Evolutionary conservation across 495 filamentous ascomycete species (phyloP).

Genomic region (Cetradonia linearis): DNA sequence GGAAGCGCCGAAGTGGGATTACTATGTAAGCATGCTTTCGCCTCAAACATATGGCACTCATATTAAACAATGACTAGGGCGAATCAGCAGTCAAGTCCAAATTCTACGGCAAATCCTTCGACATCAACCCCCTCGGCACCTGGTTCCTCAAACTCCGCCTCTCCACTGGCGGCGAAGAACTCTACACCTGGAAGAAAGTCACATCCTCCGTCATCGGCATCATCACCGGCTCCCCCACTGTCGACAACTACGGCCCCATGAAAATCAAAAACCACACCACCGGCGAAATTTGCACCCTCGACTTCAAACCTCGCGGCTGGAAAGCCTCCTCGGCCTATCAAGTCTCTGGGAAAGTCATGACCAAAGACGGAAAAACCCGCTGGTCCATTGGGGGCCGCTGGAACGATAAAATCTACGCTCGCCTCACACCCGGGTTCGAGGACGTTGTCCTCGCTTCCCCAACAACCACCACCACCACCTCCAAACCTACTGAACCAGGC

Average conservation of each 20-base stretch:
- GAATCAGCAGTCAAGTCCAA: conserved; percentile 95
- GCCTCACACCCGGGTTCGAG: conserved; percentile 84
- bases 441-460: conserved; percentile 51
- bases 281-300: conserved; percentile 77
- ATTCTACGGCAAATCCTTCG: conserved; percentile 95
- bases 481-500: conserved; percentile 37
- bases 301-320: conserved; percentile 95
- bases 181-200: conserved; percentile 99
- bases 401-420: conserved; percentile 96
- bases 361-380: conserved; percentile 58
- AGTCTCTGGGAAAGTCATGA: conserved; percentile 73
- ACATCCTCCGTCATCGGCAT: conserved; percentile 97
- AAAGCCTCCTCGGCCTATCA: conserved; percentile 83
- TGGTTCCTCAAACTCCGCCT: conserved; percentile 91
- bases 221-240: conserved; percentile 88
- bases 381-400: conserved; percentile 89
- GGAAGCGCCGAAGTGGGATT: conserved; percentile 90
- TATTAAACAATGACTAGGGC: conserved; percentile 38
- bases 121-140: conserved; percentile 90
- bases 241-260: conserved; percentile 98
- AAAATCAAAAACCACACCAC: conserved; percentile 96
- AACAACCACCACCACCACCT: conserved; percentile 8
- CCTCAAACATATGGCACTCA: background rate
- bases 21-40: conserved; percentile 42
- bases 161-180: conserved; percentile 66